A percentile compares a stretch with the other conserved stretches of the same genome.
Evolutionary conservation across 768 basidiomycete genomes (phyloP).

Genomic region (Clitopilus hobsonii): DNA sequence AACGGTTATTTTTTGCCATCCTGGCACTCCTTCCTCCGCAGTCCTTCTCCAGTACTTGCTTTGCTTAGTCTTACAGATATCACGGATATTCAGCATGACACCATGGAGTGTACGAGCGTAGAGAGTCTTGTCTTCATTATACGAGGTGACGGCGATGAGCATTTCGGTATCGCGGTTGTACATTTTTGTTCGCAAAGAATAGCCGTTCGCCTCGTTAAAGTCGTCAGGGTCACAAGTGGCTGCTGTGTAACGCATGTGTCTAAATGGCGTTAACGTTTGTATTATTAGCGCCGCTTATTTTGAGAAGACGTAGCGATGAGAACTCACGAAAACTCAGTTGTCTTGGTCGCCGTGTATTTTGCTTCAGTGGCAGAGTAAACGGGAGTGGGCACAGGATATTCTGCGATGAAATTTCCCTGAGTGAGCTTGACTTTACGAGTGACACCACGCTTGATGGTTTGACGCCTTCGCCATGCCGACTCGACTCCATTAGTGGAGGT

Average conservation of each 20-base stretch:
- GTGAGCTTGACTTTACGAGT: conserved; percentile 95
- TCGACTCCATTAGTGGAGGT: conserved; percentile 53
- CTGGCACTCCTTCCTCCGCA: conserved; percentile 79
- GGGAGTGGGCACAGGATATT: conserved; percentile 84
- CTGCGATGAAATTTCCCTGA: conserved; percentile 87
- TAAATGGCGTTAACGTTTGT: conserved; percentile 15
- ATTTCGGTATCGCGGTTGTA: conserved; percentile 91
- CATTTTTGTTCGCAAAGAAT: conserved; percentile 76
- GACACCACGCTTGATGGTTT: conserved; percentile 87
- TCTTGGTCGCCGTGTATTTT: conserved; percentile 66
- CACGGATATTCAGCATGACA: conserved; percentile 96
- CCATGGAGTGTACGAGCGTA: conserved; percentile 90
- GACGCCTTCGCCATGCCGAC: conserved; percentile 67
- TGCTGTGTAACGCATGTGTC: conserved; percentile 93
- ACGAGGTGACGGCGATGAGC: conserved; percentile 90
- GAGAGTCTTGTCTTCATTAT: conserved; percentile 91
- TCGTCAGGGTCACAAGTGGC: conserved; percentile 92
- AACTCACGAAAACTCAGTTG: conserved; percentile 88
- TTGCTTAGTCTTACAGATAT: conserved; percentile 95
- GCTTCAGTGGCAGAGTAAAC: conserved; percentile 78
- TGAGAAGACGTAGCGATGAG: background rate
- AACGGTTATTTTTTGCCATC: conserved; percentile 90
- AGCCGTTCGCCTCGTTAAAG: conserved; percentile 75
- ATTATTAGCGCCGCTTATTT: background rate
- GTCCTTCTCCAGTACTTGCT: conserved; percentile 86